Evolutionary conservation across 176 grass and related monocot genomes (phyloP), one percentile per base, ranked within the genome.

Genomic region (Tuctoria greenei): DNA sequence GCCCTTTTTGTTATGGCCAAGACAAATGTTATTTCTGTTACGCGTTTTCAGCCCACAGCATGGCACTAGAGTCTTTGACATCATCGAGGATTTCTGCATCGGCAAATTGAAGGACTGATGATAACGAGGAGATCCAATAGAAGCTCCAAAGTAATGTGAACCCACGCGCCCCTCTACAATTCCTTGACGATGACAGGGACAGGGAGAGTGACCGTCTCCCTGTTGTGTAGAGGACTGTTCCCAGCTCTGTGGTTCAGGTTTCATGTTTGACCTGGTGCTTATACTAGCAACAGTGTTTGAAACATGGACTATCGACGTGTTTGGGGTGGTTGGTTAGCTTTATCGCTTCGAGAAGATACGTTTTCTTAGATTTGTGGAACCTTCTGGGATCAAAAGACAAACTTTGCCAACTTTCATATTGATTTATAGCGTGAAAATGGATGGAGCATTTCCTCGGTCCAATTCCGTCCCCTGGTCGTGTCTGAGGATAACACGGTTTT

Each of bases 61-160:
- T 79, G 95, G 89, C 36, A 86, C 80, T 1, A 67, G 89, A 67
- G 95, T 99, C 49, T 95, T 99, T 20, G 95, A 95, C 56, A 95
- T 92, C 69, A 93, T 99, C n/a, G 87, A 95, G 21, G 95, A 92
- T 73, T 92, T 99, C 69, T 95, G 86, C 77, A 86, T 99, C 40
- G 89, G 95, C 27, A 64, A 92, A 52, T 76, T 90, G 61, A 84
- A 78, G 61, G 50, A 24, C 7, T 95, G 79, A 88, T 66, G 71
- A 76, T 60, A 11, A 62, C 60, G 75, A 76, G 21, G 50, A 61
- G 75, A 71, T 3, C 45, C 58, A 24, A 26, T 37, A 25, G 7
- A 79, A 38, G 44, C 26, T 79, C 28, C 21, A 45, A 86, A 69
- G 23, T 71, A 82, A 45, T 83, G 68, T 88, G 86, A 83, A 79